Conservation (phyloP, 768 basidiomycete species). For the Sistotremastrum suecicum region DNA sequence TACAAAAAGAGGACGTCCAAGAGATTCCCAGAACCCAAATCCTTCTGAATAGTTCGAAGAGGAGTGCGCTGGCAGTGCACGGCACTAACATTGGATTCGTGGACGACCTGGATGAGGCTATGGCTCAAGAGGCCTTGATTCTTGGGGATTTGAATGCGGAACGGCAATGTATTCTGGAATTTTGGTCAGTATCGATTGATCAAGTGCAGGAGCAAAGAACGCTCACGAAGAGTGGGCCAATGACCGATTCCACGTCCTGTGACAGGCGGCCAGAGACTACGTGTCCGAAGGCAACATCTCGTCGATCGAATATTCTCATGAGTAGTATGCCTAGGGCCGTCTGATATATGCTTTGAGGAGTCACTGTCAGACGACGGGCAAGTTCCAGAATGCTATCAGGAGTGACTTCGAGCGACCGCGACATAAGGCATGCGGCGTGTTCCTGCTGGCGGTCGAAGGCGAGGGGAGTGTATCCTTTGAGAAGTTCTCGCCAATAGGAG, state of each 20-base stretch:
- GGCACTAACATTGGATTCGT: constrained; percentile 23
- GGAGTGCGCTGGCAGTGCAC: constrained; percentile 32
- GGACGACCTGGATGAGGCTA: constrained; percentile 18
- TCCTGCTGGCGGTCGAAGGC: constrained; percentile 3
- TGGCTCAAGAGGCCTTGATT: constrained; percentile 10
- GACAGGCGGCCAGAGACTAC: constrained; percentile 30
- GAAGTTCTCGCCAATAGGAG: constrained; percentile 20
- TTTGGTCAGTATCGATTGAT: not conserved
- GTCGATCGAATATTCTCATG: constrained; percentile 8
- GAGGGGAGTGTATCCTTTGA: not conserved
- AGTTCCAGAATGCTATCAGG: constrained; percentile 10
- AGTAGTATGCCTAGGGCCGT: constrained; percentile 18
- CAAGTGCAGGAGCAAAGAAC: not conserved
- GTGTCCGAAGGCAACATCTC: constrained; percentile 32
- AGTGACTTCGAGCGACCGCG: constrained; percentile 2
- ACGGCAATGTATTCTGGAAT: constrained; percentile 31
- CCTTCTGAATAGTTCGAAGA: constrained; percentile 26
- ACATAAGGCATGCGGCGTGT: constrained; percentile 9
- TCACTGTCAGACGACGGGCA: constrained; percentile 10
- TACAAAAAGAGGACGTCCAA: constrained; percentile 34
- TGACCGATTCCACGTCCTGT: constrained; percentile 26
- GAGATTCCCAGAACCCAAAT: constrained; percentile 16
- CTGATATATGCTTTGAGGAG: constrained; percentile 22
- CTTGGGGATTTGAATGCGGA: constrained; percentile 20
- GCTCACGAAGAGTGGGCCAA: constrained; percentile 33